Evolutionary conservation across 441 rosid genomes (phyloP), one percentile per base, ranked within the genome.

Genomic region (Erysimum pusillum): DNA sequence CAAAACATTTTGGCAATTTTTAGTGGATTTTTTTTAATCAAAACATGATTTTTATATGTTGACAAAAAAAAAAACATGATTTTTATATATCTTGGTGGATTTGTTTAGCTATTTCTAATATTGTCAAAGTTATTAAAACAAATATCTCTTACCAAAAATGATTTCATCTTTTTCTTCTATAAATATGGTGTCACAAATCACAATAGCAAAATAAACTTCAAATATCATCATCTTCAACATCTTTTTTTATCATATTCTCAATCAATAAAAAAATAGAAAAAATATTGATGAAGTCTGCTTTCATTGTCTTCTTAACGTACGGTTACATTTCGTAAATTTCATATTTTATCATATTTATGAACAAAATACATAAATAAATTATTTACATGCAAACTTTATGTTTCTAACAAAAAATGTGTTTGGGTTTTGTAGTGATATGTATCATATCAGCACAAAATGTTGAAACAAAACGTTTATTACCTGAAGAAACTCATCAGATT

Each of bases 271-370:
- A 6, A 64, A 72, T 72, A 53, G 58, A 45, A 28, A 65, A 44
- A 38, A 49, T 57, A 13, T 22, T 73, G 25, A 6, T 57, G 59
- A 74, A 65, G 9, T 45, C n/a, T 36, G 66, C 60, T 36, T 46
- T 74, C 4, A 0, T 74, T 56, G 3, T 49, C 39, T 10, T 66
- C 10, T 74, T 74, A 9, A n/a, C n/a, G n/a, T n/a, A 31, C 34
- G 22, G 32, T 74, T 45, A 49, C 39, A 46, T 57, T 49, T 7
- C 60, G 73, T 74, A 66, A 66, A 9, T 34, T 74, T 63, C 7
- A 15, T 58, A n/a, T 32, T 15, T 9, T 2, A 25, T 25, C 44
- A 49, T 15, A 36, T 36, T 9, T 17, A 6, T 42, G 15, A 42
- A 42, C 15, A 42, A 42, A 13, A 13, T 13, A 4, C 13, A 36